Evolutionary conservation across 2,329 filamentous ascomycete genomes (phyloP).

Genomic region (Sclerotinia glacialis): DNA sequence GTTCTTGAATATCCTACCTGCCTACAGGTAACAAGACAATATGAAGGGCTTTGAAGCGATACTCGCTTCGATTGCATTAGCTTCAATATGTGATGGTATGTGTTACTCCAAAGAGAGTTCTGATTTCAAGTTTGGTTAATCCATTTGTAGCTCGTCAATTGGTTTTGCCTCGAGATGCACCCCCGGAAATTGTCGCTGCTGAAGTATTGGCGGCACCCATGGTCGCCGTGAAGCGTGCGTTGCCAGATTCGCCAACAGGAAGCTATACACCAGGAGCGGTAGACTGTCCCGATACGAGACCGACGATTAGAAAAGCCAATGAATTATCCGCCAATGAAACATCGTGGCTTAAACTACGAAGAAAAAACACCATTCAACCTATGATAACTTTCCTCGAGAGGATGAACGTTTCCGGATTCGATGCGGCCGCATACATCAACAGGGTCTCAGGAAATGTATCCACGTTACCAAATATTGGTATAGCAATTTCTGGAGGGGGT

Average conservation of each 20-base stretch:
- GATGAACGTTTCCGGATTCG: conserved; percentile 73
- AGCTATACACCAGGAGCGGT: conserved; percentile 70
- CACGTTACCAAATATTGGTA: conserved; percentile 64
- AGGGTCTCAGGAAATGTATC: conserved; percentile 53
- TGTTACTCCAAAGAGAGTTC: neutral
- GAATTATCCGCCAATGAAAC: conserved; percentile 66
- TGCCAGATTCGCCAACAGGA: conserved; percentile 46
- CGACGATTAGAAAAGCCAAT: conserved; percentile 63
- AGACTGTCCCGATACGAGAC: conserved; percentile 66
- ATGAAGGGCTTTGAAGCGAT: conserved; percentile 17
- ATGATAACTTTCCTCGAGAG: conserved; percentile 71
- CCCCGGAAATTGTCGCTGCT: conserved; percentile 30
- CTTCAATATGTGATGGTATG: conserved; percentile 20
- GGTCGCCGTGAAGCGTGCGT: conserved; percentile 32
- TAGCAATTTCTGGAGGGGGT: conserved; percentile 80
- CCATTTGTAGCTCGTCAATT: conserved; percentile 39
- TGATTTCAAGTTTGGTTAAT: neutral
- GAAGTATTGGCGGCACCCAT: conserved; percentile 30
- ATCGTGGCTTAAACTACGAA: conserved; percentile 69
- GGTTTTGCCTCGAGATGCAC: conserved; percentile 30
- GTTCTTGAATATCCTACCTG: neutral
- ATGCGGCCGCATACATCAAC: conserved; percentile 71
- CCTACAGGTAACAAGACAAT: conserved; percentile 1
- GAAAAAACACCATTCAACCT: conserved; percentile 70
- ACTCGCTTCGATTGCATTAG: conserved; percentile 3